These are phyloP conservation scores for Aspergillus pseudoviridinutans DNA, from an alignment of 2,329 filamentous ascomycete genomes.

Conservation along the genomic window DNA sequence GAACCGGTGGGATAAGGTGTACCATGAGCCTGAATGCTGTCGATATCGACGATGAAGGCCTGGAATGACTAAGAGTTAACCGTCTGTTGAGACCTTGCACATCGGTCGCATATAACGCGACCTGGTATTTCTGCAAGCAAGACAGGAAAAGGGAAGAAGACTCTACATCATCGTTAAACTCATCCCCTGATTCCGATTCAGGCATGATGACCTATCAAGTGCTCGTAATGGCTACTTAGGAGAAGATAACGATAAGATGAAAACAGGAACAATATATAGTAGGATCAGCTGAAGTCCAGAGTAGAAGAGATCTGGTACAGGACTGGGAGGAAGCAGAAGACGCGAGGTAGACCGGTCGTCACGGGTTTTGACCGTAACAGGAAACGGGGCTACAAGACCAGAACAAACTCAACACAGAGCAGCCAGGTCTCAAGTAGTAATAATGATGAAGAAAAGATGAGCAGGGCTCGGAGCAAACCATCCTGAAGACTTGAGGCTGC, in stretches of 20 bases:
- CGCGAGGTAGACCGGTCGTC: background rate
- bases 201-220: constrained; percentile 40
- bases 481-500: background rate
- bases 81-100: background rate
- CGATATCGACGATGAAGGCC: constrained; percentile 61
- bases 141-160: background rate
- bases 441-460: background rate
- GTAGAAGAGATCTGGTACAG: background rate
- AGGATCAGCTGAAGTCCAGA: background rate
- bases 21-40: constrained; percentile 63
- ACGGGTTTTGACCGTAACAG: constrained; percentile 3
- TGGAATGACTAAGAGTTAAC: constrained; percentile 27
- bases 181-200: constrained; percentile 51
- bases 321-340: background rate
- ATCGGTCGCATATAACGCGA: background rate
- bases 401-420: background rate
- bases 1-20: constrained; percentile 3
- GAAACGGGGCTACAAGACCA: background rate
- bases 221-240: background rate
- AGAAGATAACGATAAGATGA: background rate
- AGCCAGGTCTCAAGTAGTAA: background rate
- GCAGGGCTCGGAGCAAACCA: background rate
- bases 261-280: background rate
- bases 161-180: constrained; percentile 48
- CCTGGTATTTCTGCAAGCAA: background rate